Percentiles rank a stretch among this genome's conserved stretches.
phyloP scores from a whole-genome alignment of 1,284 basidiomycete species.

The Omphalotus olearius region DNA sequence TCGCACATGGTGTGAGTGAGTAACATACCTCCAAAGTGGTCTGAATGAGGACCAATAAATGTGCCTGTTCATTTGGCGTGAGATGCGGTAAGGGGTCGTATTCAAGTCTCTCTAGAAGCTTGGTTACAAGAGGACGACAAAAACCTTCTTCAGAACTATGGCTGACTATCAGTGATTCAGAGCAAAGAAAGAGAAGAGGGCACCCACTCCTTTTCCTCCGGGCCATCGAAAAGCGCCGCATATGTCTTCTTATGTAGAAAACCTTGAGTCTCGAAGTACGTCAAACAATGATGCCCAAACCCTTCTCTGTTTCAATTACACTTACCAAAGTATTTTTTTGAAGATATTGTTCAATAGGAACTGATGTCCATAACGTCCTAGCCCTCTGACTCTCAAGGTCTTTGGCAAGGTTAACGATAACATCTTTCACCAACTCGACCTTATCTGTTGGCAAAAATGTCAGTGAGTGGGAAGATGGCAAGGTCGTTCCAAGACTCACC shows the following conservation, averaged over 20 bases:
- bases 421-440: constrained; percentile 76
- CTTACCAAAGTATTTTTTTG: constrained; percentile 21
- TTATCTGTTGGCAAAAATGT: constrained; percentile 51
- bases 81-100: constrained; percentile 63
- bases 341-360: constrained; percentile 57
- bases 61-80: constrained; percentile 72
- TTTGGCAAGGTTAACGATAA: constrained; percentile 64
- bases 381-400: constrained; percentile 25
- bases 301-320: constrained; percentile 7
- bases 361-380: constrained; percentile 32
- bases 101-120: constrained; percentile 64
- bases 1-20: neutral
- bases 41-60: constrained; percentile 78
- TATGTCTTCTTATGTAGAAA: constrained; percentile 33
- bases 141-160: constrained; percentile 59
- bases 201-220: constrained; percentile 39
- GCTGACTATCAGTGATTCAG: neutral
- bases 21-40: constrained; percentile 78
- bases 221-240: constrained; percentile 40
- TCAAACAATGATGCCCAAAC: neutral
- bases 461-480: neutral
- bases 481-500: constrained; percentile 41
- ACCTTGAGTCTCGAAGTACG: constrained; percentile 9
- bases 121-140: constrained; percentile 54
- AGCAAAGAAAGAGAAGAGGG: constrained; percentile 3